A percentile compares a stretch with the other conserved stretches of the same genome.
Evolutionary conservation across 495 filamentous ascomycete species (phyloP).

Genomic region (Parachaetomium inaequale): DNA sequence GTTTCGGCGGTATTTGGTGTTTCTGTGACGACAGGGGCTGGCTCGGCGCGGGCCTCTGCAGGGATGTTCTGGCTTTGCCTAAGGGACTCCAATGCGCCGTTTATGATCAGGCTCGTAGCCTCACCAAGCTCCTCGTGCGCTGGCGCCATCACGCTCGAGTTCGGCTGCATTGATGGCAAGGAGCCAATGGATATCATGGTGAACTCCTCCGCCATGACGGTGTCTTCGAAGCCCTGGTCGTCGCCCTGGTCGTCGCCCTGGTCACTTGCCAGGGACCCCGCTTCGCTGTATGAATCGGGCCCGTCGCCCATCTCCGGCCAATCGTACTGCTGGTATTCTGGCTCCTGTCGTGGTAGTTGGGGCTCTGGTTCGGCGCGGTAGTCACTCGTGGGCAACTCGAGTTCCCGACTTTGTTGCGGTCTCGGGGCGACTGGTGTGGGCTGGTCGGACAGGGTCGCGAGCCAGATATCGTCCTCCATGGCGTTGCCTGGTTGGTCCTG

Average conservation of each 20-base stretch:
- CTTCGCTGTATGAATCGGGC: slow-evolving; percentile 28
- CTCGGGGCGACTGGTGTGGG: slow-evolving; percentile 24
- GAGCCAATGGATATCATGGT: slow-evolving; percentile 49
- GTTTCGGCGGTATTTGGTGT: background rate
- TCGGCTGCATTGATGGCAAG: slow-evolving; percentile 42
- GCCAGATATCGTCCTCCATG: slow-evolving; percentile 37
- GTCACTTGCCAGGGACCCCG: slow-evolving; percentile 19
- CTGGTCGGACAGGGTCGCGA: slow-evolving; percentile 28
- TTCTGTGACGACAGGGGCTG: slow-evolving; percentile 5
- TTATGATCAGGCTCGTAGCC: slow-evolving; percentile 44
- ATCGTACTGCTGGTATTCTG: slow-evolving; percentile 15
- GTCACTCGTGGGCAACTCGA: background rate
- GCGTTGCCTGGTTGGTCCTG: slow-evolving; percentile 7
- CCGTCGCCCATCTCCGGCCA: slow-evolving; percentile 20
- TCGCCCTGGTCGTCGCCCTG: slow-evolving; percentile 3
- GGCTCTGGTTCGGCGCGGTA: background rate
- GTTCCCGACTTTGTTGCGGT: background rate
- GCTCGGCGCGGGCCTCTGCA: slow-evolving; percentile 9
- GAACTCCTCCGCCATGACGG: slow-evolving; percentile 46
- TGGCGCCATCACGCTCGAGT: slow-evolving; percentile 32
- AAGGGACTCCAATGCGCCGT: slow-evolving; percentile 41
- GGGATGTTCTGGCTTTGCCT: slow-evolving; percentile 33
- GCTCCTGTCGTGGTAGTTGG: slow-evolving; percentile 17
- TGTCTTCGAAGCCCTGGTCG: slow-evolving; percentile 33
- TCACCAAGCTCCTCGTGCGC: slow-evolving; percentile 43